Percentiles rank a stretch among this genome's conserved stretches.
Conservation (phyloP, 306 rosid genomes). For the Pueraria montana region DNA sequence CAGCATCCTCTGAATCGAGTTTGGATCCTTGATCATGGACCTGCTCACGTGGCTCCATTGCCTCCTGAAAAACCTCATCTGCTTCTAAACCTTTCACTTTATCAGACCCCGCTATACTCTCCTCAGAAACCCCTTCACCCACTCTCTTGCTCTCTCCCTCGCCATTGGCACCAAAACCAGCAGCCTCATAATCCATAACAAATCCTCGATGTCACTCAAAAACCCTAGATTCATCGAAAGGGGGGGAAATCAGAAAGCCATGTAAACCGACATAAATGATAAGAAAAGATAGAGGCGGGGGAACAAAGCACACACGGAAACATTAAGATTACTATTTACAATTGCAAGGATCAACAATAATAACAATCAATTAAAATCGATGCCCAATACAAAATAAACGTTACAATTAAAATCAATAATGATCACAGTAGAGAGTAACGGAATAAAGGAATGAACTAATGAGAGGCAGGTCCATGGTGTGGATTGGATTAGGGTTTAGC, state of each 20-base stretch:
- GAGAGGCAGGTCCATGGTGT: constrained; percentile 46
- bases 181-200: constrained; percentile 69
- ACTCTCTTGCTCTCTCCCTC: constrained; percentile 56
- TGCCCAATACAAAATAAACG: neutral
- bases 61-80: constrained; percentile 75
- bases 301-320: neutral
- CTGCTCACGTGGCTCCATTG: constrained; percentile 48
- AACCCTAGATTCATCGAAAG: constrained; percentile 65
- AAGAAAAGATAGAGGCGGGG: neutral
- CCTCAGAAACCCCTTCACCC: constrained; percentile 54
- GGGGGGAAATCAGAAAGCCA: constrained; percentile 18
- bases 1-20: constrained; percentile 25
- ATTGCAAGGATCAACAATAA: neutral
- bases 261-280: neutral
- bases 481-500: constrained; percentile 59
- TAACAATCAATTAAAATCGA: neutral
- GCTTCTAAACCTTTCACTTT: constrained; percentile 56
- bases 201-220: constrained; percentile 46
- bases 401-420: neutral
- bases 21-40: constrained; percentile 47
- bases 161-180: constrained; percentile 50
- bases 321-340: neutral
- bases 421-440: neutral
- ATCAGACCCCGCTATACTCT: constrained; percentile 50
- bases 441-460: neutral